Evolutionary conservation across 768 basidiomycete species (phyloP).

Genomic region (Auricularia heimuer): DNA sequence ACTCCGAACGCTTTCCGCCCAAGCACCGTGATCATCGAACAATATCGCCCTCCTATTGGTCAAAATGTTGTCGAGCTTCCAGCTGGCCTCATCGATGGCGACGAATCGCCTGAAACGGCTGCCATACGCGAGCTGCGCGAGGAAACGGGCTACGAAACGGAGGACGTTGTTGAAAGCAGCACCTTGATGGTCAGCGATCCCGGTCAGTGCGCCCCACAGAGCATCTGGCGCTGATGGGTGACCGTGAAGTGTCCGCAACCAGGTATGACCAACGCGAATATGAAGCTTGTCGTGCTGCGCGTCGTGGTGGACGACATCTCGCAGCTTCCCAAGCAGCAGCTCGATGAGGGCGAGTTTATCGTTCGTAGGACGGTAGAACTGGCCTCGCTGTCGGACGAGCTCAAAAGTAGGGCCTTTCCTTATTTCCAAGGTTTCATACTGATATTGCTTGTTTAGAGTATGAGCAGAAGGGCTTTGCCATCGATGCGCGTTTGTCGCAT

Average conservation of each 20-base stretch:
- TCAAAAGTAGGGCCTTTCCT: slow-evolving; percentile 49
- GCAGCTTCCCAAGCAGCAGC: slow-evolving; percentile 51
- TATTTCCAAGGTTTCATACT: slow-evolving; percentile 33
- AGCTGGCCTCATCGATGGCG: slow-evolving; percentile 78
- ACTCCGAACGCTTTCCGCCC: slow-evolving; percentile 58
- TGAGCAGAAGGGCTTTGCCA: slow-evolving; percentile 33
- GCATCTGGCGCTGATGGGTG: neutral
- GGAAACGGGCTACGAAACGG: slow-evolving; percentile 70
- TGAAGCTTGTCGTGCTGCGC: slow-evolving; percentile 72
- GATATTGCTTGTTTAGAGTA: slow-evolving; percentile 18
- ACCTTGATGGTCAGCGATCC: slow-evolving; percentile 61
- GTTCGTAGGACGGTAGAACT: slow-evolving; percentile 62
- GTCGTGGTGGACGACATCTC: slow-evolving; percentile 48
- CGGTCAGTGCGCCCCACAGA: slow-evolving; percentile 32
- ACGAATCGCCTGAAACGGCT: slow-evolving; percentile 69
- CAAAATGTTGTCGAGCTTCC: slow-evolving; percentile 62
- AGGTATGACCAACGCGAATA: slow-evolving; percentile 94
- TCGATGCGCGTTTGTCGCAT: slow-evolving; percentile 73
- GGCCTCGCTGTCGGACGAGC: slow-evolving; percentile 44
- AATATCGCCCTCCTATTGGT: slow-evolving; percentile 82
- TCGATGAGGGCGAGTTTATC: slow-evolving; percentile 84
- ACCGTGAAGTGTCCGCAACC: slow-evolving; percentile 1
- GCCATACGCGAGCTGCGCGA: slow-evolving; percentile 86
- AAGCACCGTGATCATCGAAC: slow-evolving; percentile 81
- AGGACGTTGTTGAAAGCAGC: slow-evolving; percentile 50